Conservation (phyloP, 1,284 basidiomycete genomes). For the Microbotryum scabiosae region DNA sequence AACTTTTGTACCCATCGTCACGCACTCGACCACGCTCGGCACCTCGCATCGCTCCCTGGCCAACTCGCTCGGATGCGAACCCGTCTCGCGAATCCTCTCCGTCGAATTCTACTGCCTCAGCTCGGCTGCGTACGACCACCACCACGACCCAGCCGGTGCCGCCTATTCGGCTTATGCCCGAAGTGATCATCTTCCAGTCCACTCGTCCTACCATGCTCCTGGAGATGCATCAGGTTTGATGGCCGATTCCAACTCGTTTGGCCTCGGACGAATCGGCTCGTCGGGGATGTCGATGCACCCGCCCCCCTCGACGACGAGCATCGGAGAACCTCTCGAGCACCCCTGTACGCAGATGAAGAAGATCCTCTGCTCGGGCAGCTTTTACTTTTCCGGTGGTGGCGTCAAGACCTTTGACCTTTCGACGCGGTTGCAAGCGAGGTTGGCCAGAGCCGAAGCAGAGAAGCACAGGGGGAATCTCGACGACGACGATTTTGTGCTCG, state of each 20-base stretch:
- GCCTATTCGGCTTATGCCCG: background rate
- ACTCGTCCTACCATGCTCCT: too few species aligned
- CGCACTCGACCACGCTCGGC: constrained; percentile 65
- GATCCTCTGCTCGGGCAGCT: constrained; percentile 81
- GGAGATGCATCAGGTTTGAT: background rate
- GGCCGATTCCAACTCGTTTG: constrained; percentile 12
- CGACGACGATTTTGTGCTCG: constrained; percentile 48
- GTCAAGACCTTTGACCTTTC: constrained; percentile 71
- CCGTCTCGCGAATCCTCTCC: constrained; percentile 41
- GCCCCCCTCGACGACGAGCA: constrained; percentile 7
- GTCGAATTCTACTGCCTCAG: constrained; percentile 47
- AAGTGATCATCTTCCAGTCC: too few species aligned
- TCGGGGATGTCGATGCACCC: too few species aligned
- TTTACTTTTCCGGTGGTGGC: constrained; percentile 75
- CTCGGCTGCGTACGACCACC: constrained; percentile 32
- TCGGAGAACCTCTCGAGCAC: constrained; percentile 61
- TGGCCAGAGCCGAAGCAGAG: constrained; percentile 47
- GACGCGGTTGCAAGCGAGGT: constrained; percentile 60
- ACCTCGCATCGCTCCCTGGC: constrained; percentile 13
- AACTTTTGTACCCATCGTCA: constrained; percentile 67
- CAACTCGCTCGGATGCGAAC: constrained; percentile 30
- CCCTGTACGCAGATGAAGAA: constrained; percentile 84
- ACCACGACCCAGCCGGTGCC: constrained; percentile 4
- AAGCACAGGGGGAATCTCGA: constrained; percentile 33
- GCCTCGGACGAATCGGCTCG: too few species aligned